Conservation (phyloP, 805 yeast species). For the Pichia phayaonensis region DNA sequence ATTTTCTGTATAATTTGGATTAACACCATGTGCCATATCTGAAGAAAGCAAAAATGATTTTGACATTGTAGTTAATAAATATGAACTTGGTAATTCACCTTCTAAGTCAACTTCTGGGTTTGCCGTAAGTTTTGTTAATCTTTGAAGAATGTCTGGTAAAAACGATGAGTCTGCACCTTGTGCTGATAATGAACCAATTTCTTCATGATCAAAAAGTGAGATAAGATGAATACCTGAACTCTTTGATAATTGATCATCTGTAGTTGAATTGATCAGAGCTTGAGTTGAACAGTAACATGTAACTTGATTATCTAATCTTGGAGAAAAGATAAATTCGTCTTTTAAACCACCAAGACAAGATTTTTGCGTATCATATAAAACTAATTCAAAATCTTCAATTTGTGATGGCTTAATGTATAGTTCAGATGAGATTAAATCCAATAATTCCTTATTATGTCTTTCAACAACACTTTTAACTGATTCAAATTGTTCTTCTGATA, state of each 20-base stretch:
- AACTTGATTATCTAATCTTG: constrained; percentile 84
- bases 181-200: constrained; percentile 86
- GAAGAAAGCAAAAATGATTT: constrained; percentile 85
- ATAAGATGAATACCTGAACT: constrained; percentile 62
- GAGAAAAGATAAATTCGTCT: constrained; percentile 86
- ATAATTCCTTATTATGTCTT: constrained; percentile 70
- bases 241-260: constrained; percentile 24
- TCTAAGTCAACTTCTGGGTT: constrained; percentile 31
- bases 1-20: constrained; percentile 76
- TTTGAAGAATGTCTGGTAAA: constrained; percentile 65
- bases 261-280: constrained; percentile 49
- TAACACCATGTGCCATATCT: constrained; percentile 96
- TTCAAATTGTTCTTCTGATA: constrained; percentile 49
- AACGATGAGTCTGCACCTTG: constrained; percentile 96
- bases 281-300: constrained; percentile 75
- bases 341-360: constrained; percentile 82
- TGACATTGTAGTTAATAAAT: constrained; percentile 49
- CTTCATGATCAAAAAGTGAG: constrained; percentile 92
- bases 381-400: constrained; percentile 85
- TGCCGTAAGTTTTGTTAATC: constrained; percentile 48
- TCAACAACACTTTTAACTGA: constrained; percentile 56
- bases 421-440: constrained; percentile 63
- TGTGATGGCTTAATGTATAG: constrained; percentile 41
- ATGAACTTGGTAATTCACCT: constrained; percentile 28
- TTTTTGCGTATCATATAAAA: constrained; percentile 77